These are phyloP conservation scores for Cronartium quercuum DNA, from an alignment of 1,284 basidiomycete genomes.

Conservation along the genomic window DNA sequence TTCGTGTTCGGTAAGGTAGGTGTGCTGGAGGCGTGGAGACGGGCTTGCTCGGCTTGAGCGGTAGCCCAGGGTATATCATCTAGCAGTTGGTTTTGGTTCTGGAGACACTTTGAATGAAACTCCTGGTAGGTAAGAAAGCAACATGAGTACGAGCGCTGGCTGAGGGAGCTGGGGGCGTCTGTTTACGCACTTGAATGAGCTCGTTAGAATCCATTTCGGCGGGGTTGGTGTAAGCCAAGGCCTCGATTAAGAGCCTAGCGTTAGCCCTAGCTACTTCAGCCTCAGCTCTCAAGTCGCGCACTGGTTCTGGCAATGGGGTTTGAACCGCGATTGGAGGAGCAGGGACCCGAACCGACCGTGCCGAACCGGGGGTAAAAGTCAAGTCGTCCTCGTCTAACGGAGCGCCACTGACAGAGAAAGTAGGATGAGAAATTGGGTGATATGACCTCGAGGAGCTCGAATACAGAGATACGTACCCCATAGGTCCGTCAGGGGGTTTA, in stretches of 20 bases:
- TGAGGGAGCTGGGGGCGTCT: background rate
- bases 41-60: constrained; percentile 63
- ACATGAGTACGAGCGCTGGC: constrained; percentile 4
- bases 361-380: constrained; percentile 3
- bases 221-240: constrained; percentile 60
- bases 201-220: constrained; percentile 59
- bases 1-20: background rate
- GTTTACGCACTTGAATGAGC: constrained; percentile 59
- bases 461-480: constrained; percentile 7
- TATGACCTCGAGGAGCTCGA: background rate
- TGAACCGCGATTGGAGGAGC: constrained; percentile 56
- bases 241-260: constrained; percentile 61
- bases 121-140: constrained; percentile 54
- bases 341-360: background rate
- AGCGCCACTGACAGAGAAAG: constrained; percentile 1
- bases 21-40: constrained; percentile 41
- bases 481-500: constrained; percentile 9
- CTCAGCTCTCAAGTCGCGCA: constrained; percentile 67
- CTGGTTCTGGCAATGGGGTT: constrained; percentile 56
- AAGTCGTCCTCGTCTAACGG: constrained; percentile 1
- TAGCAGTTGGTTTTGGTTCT: constrained; percentile 65
- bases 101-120: constrained; percentile 63
- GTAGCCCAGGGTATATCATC: constrained; percentile 73
- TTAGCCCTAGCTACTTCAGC: constrained; percentile 68
- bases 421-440: background rate